These are phyloP conservation scores for Vanderwaltozyma yarrowii DNA, from an alignment of 805 yeast species.

Conservation along the genomic window DNA sequence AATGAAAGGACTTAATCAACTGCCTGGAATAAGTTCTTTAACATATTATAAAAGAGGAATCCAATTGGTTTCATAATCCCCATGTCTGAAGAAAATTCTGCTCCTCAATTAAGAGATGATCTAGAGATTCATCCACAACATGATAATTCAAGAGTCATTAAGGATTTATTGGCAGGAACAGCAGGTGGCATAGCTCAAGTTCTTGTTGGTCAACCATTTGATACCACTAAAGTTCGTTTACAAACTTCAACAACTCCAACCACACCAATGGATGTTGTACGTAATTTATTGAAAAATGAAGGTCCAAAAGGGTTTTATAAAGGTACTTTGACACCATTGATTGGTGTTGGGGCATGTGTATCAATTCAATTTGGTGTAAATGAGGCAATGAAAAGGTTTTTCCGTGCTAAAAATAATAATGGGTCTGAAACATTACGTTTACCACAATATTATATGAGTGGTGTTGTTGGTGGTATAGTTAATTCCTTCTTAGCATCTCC, in stretches of 20 bases:
- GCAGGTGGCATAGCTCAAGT: conserved; percentile 96
- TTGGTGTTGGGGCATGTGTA: conserved; percentile 98
- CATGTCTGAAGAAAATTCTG: conserved; percentile 28
- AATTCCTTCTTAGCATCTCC: conserved; percentile 87
- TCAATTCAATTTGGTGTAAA: conserved; percentile 93
- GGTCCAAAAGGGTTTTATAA: conserved; percentile 83
- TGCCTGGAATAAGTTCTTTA: too few relatives aligned
- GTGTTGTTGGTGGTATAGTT: conserved; percentile 87
- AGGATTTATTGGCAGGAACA: conserved; percentile 86
- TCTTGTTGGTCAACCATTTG: conserved; percentile 91
- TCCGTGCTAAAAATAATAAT: conserved; percentile 33
- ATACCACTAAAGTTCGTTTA: conserved; percentile 84
- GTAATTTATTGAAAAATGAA: conserved; percentile 61
- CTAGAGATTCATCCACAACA: conserved; percentile 10
- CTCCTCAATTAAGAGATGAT: conserved; percentile 27
- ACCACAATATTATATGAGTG: conserved; percentile 68
- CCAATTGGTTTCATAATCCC: neutral
- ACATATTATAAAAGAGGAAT: too few relatives aligned
- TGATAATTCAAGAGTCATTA: conserved; percentile 26
- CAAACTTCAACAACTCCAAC: conserved; percentile 80
- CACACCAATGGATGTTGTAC: conserved; percentile 62
- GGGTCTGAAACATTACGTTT: conserved; percentile 35
- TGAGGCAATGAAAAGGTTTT: conserved; percentile 83
- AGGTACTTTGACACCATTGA: conserved; percentile 86
- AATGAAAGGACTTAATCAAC: too few relatives aligned